These are phyloP conservation scores for Clavariopsis aquatica DNA, from an alignment of 495 filamentous ascomycete species.

Conservation along the genomic window DNA sequence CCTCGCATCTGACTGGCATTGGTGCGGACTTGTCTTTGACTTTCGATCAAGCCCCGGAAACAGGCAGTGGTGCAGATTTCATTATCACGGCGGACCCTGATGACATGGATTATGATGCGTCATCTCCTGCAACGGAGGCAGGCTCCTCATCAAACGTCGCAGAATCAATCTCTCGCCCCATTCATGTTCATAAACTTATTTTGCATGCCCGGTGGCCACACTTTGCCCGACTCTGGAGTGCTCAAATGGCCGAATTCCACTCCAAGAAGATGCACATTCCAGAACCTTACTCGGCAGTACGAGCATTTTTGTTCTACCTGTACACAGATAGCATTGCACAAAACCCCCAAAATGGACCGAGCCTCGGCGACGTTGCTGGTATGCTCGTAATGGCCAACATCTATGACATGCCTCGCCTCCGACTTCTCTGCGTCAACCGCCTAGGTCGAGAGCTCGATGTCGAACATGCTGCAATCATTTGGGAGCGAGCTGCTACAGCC, in stretches of 20 bases:
- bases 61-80: slow-evolving; percentile 81
- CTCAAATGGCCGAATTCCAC: slow-evolving; percentile 96
- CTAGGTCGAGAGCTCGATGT: slow-evolving; percentile 88
- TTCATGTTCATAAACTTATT: slow-evolving; percentile 91
- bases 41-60: slow-evolving; percentile 80
- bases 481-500: slow-evolving; percentile 88
- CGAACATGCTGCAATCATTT: slow-evolving; percentile 90
- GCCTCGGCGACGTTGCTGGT: slow-evolving; percentile 85
- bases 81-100: slow-evolving; percentile 78
- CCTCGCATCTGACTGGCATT: slow-evolving; percentile 61
- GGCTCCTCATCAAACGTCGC: slow-evolving; percentile 36
- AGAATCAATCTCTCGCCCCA: slow-evolving; percentile 62
- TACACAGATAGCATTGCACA: slow-evolving; percentile 90
- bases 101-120: slow-evolving; percentile 58
- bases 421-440: slow-evolving; percentile 83
- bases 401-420: slow-evolving; percentile 91
- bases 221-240: slow-evolving; percentile 83
- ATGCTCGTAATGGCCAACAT: slow-evolving; percentile 96
- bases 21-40: slow-evolving; percentile 77
- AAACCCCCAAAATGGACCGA: slow-evolving; percentile 56
- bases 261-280: slow-evolving; percentile 96
- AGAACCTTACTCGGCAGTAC: slow-evolving; percentile 91
- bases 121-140: slow-evolving; percentile 35
- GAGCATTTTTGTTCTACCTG: slow-evolving; percentile 91
- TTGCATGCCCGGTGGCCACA: slow-evolving; percentile 95